Conservation (phyloP, 2,329 filamentous ascomycete genomes). For the Pseudogymnoascus sp. region DNA sequence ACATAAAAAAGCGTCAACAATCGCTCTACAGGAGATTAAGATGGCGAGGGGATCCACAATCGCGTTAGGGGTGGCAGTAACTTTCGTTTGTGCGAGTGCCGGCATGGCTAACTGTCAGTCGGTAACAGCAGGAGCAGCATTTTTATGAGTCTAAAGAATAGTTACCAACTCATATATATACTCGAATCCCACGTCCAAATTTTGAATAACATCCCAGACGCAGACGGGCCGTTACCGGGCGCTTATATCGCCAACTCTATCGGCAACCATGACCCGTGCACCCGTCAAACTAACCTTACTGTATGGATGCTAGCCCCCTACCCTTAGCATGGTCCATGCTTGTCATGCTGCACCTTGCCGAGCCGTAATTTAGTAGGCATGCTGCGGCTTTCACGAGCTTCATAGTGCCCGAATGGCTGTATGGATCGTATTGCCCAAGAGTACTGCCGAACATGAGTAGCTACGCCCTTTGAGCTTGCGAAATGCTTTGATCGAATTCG, state of each 20-base stretch:
- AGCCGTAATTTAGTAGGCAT: background rate
- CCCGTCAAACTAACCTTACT: conserved; percentile 4
- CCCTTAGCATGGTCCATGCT: background rate
- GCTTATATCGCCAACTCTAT: background rate
- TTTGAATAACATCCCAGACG: background rate
- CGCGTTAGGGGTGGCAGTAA: no score
- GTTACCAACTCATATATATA: background rate
- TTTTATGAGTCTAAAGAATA: no score
- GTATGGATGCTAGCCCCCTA: background rate
- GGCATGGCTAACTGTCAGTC: background rate
- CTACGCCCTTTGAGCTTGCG: background rate
- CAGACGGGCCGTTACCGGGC: background rate
- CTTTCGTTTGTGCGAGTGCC: no score
- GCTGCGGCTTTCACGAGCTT: conserved; percentile 1
- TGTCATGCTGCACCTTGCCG: conserved; percentile 1
- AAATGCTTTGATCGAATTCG: background rate
- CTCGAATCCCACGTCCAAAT: background rate
- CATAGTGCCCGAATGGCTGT: background rate
- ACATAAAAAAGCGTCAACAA: no score
- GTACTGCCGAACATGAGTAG: background rate
- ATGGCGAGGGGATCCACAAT: no score
- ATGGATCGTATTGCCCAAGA: background rate
- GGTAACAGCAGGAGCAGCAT: background rate
- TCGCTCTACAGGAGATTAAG: no score
- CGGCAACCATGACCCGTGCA: background rate